phyloP scores from a whole-genome alignment of 345 rosid genomes.

The Populus tremula region DNA sequence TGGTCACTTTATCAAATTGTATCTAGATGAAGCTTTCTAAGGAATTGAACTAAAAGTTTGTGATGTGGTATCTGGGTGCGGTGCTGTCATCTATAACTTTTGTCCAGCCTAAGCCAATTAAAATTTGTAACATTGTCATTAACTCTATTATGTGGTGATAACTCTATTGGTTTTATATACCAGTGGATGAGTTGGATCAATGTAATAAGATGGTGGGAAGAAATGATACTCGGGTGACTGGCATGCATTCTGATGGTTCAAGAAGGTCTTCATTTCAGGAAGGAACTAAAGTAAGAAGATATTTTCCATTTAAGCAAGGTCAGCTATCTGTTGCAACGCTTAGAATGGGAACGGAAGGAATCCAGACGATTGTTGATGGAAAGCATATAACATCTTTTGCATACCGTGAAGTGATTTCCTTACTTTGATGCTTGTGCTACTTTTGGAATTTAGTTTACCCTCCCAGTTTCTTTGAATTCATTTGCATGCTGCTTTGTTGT shows the following conservation, averaged over 20 bases:
- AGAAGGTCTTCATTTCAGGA: slow-evolving; percentile 9
- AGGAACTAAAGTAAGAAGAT: slow-evolving; percentile 37
- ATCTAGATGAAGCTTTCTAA: not conserved
- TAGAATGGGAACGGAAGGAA: slow-evolving; percentile 86
- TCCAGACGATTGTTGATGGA: slow-evolving; percentile 94
- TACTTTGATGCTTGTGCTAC: not conserved
- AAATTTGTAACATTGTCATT: not conserved
- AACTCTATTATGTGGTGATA: not conserved
- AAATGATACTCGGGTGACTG: slow-evolving; percentile 38
- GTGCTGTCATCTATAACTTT: not conserved
- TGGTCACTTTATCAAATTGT: not conserved
- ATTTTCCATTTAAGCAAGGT: slow-evolving; percentile 88
- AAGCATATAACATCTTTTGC: slow-evolving; percentile 94
- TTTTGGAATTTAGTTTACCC: not conserved
- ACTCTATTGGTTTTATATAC: not conserved
- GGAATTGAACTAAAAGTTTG: not conserved
- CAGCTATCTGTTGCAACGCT: slow-evolving; percentile 84
- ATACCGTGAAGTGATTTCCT: slow-evolving; percentile 73
- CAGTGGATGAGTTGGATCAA: slow-evolving; percentile 87
- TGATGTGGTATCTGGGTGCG: not conserved
- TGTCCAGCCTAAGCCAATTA: not conserved
- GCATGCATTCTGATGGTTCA: slow-evolving; percentile 15
- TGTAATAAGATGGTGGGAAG: slow-evolving; percentile 83
- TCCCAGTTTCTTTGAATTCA: slow-evolving; percentile 5
- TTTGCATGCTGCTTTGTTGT: slow-evolving; percentile 24